phyloP scores from a whole-genome alignment of 2,329 filamentous ascomycete species.

The Uncinocarpus reesii region DNA sequence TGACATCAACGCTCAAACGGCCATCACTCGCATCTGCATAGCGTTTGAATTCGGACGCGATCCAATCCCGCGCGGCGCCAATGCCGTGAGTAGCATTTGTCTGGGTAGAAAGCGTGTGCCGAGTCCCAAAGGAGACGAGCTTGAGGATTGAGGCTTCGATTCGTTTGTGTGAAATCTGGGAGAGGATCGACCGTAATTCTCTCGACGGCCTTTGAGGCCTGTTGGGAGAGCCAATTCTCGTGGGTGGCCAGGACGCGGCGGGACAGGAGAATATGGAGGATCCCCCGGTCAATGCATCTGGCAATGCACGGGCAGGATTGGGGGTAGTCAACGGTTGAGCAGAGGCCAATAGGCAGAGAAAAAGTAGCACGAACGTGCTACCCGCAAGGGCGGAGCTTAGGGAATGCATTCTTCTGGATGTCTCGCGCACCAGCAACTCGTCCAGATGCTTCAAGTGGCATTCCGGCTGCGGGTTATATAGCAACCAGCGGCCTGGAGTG shows the following conservation, averaged over 20 bases:
- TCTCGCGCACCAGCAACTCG: neutral
- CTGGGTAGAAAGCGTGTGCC: constrained; percentile 13
- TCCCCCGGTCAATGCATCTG: neutral
- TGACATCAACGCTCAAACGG: constrained; percentile 9
- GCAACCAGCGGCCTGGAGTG: neutral
- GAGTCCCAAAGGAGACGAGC: constrained; percentile 14
- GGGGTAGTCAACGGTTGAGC: constrained; percentile 1
- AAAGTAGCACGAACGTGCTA: neutral
- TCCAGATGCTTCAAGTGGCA: neutral
- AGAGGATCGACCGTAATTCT: constrained; percentile 8
- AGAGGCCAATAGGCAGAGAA: neutral
- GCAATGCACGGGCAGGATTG: constrained; percentile 4
- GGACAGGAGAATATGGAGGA: constrained; percentile 11
- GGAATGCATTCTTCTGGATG: neutral
- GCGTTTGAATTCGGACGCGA: constrained; percentile 12
- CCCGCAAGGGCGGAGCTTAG: neutral
- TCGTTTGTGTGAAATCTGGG: constrained; percentile 10
- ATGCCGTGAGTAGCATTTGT: constrained; percentile 14
- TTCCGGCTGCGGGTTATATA: neutral
- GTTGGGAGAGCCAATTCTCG: constrained; percentile 6
- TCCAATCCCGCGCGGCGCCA: constrained; percentile 13
- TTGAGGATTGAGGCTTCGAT: constrained; percentile 12
- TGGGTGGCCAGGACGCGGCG: constrained; percentile 11
- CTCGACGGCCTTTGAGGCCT: constrained; percentile 9
- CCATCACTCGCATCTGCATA: constrained; percentile 12